phyloP scores from a whole-genome alignment of 192 early-diverging fungal species.

The Coemansia sp. region DNA sequence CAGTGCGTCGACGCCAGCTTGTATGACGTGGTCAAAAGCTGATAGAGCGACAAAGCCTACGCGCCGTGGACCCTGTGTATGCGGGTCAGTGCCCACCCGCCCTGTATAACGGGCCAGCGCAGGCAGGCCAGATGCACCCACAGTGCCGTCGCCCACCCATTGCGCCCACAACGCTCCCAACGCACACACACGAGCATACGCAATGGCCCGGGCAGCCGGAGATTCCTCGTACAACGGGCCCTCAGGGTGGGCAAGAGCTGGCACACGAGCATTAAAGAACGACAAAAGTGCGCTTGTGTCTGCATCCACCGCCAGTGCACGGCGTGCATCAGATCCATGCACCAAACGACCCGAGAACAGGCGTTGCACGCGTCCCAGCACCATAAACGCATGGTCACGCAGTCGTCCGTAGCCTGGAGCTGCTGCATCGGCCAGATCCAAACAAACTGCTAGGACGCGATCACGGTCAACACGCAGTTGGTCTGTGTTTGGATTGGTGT shows the following conservation, averaged over 20 bases:
- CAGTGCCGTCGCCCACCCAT: constrained; percentile 42
- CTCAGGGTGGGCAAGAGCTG: constrained; percentile 6
- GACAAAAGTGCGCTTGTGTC: constrained; percentile 4
- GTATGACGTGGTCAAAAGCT: constrained; percentile 49
- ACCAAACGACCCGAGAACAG: constrained; percentile 37
- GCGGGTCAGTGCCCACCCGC: neutral
- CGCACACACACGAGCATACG: constrained; percentile 36
- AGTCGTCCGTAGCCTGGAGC: constrained; percentile 12
- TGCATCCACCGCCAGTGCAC: constrained; percentile 10
- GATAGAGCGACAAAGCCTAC: constrained; percentile 47
- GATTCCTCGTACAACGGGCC: constrained; percentile 7
- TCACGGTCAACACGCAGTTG: constrained; percentile 25
- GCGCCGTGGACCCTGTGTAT: neutral
- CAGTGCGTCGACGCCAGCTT: constrained; percentile 36
- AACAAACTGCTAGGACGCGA: constrained; percentile 14
- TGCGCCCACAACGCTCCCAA: constrained; percentile 38
- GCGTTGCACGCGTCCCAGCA: constrained; percentile 22
- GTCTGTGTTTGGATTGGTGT: constrained; percentile 4
- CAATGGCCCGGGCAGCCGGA: constrained; percentile 34
- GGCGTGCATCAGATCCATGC: constrained; percentile 8
- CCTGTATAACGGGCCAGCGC: constrained; percentile 25
- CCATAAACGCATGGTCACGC: constrained; percentile 42
- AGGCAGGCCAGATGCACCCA: constrained; percentile 6
- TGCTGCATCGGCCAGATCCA: constrained; percentile 16
- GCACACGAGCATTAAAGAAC: constrained; percentile 25